Base-by-base conservation (phyloP, 345 rosid genomes). In the Ceriops decandra region DNA sequence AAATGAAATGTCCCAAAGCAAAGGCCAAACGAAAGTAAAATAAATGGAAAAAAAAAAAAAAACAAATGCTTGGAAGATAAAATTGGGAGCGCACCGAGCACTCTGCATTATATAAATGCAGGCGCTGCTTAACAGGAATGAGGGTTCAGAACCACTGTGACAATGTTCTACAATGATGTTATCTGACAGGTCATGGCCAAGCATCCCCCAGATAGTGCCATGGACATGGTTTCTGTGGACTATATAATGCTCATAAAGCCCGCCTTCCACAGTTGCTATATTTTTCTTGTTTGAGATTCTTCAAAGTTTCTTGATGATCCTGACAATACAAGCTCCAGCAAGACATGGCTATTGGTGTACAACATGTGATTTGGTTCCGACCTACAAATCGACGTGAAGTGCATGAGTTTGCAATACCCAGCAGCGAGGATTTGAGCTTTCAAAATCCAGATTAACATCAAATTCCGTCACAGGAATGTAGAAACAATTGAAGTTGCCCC, bases 161-260 rank as follows among this genome's bases (percentile, higher is more conserved):
- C 88, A 81, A 33, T 81, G 85, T 32, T 86, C 83, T 32, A 83
- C 20, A 3, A 83, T 62, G 11, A 86, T 74, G 51, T 90, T 86
- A 27, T 85, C 87, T 19, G 87, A 83, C 30, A 81, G 76, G 26
- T 88, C 87, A 26, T 80, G 77, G 62, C 91, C 95, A 1, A 89
- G 86, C 87, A 87, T 84, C 71, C 87, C 88, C 92, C 91, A 85
- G 17, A 86, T 77, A 59, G 85, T 73, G 57, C 91, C 82, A 42
- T 88, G 83, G 64, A 87, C 84, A 57, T 86, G 81, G 47, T 88
- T 88, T 78, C 93, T 78, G 71, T 82, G 86, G 52, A 87, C 59
- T 31, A 88, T 67, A 52, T 90, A 84, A 21, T 83, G 89, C 60
- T 86, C 86, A 51, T 85, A 90, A 59, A 90, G 83, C 21, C 83